phyloP scores from a whole-genome alignment of 2,329 filamentous ascomycete species.

The Colletotrichum destructivum region DNA sequence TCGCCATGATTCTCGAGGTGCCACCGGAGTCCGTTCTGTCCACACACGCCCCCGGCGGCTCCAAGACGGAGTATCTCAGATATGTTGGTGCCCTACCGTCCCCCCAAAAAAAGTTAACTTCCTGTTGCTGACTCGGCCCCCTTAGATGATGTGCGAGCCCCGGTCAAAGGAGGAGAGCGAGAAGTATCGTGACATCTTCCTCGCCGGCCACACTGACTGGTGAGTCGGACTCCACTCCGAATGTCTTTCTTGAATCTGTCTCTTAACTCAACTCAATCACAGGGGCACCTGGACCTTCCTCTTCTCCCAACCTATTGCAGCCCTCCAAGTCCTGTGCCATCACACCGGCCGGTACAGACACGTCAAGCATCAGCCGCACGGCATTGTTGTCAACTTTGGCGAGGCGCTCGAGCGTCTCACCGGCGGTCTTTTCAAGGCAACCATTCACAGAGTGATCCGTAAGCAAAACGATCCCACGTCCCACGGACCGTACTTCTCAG shows the following conservation, averaged over 20 bases:
- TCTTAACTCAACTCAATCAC: neutral
- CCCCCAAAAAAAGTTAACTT: neutral
- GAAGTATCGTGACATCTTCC: slow-evolving; percentile 55
- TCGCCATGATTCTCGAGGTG: slow-evolving; percentile 56
- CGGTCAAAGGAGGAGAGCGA: slow-evolving; percentile 53
- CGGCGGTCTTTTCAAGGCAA: slow-evolving; percentile 52
- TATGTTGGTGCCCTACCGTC: slow-evolving; percentile 46
- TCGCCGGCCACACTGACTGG: slow-evolving; percentile 59
- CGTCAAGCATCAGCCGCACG: slow-evolving; percentile 54
- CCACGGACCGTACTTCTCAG: no score
- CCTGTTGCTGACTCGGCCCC: neutral
- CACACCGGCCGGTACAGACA: slow-evolving; percentile 53
- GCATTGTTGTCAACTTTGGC: slow-evolving; percentile 57
- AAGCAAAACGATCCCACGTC: neutral
- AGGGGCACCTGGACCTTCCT: slow-evolving; percentile 55
- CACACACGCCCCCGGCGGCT: slow-evolving; percentile 52
- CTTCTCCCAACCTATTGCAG: slow-evolving; percentile 57
- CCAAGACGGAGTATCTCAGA: slow-evolving; percentile 56
- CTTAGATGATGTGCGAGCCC: slow-evolving; percentile 56
- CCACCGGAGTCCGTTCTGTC: slow-evolving; percentile 55
- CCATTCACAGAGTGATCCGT: slow-evolving; percentile 50
- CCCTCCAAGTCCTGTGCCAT: slow-evolving; percentile 55
- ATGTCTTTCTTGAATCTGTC: no score
- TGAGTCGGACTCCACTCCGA: neutral
- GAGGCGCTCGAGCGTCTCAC: slow-evolving; percentile 50